phyloP scores from a whole-genome alignment of 2,329 filamentous ascomycete species.

The Aspergillus pseudoglaucus region DNA sequence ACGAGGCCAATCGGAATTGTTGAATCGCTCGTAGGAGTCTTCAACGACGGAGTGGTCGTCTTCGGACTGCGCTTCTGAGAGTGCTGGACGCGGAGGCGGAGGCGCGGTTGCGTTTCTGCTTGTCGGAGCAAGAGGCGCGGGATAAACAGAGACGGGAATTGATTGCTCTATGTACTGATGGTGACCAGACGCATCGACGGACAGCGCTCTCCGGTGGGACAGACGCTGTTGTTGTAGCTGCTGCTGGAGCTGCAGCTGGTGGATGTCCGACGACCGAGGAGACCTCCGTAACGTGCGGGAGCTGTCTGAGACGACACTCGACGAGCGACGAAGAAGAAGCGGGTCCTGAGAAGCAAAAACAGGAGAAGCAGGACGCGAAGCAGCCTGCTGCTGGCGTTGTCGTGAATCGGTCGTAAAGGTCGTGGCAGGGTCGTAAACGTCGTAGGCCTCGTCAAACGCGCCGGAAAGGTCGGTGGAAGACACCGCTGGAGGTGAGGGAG shows the following conservation, averaged over 20 bases:
- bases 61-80: conserved; percentile 25
- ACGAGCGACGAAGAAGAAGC: conserved; percentile 38
- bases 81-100: conserved; percentile 21
- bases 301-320: conserved; percentile 49
- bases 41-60: conserved; percentile 27
- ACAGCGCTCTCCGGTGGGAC: conserved; percentile 36
- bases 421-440: conserved; percentile 45
- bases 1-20: conserved; percentile 48
- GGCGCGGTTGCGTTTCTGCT: conserved; percentile 5
- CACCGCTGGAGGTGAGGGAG: conserved; percentile 29
- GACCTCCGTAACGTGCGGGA: conserved; percentile 47
- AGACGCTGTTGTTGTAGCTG: conserved; percentile 21
- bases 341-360: conserved; percentile 40
- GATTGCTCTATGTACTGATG: conserved; percentile 9
- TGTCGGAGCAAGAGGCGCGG: conserved; percentile 6
- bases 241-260: background rate
- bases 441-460: conserved; percentile 49
- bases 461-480: conserved; percentile 32
- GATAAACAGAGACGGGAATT: conserved; percentile 22
- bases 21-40: conserved; percentile 20
- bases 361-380: conserved; percentile 17
- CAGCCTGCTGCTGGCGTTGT: conserved; percentile 44
- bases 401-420: conserved; percentile 34
- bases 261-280: conserved; percentile 45
- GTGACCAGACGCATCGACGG: conserved; percentile 36